Percentiles rank a stretch among this genome's conserved stretches.
Evolutionary conservation across 305 asterid genomes (phyloP).

Genomic region (Fraxinus paxiana): DNA sequence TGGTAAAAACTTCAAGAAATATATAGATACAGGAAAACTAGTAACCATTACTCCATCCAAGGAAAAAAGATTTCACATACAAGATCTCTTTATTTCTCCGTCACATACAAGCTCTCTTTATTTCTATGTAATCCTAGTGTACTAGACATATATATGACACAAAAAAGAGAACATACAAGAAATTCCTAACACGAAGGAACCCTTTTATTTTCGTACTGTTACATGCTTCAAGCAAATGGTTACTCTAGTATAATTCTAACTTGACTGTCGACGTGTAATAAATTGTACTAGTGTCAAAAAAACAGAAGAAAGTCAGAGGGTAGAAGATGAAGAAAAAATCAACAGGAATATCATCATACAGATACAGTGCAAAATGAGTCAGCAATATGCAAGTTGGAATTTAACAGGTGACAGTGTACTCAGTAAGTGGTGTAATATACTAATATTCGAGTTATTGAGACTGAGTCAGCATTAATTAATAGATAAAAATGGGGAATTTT

Average conservation of each 20-base stretch:
- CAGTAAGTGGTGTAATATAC: not conserved
- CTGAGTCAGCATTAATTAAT: not conserved
- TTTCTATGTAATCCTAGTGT: not conserved
- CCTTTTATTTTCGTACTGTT: no score
- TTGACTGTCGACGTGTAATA: not conserved
- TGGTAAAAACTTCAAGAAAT: not conserved
- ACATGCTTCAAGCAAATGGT: not conserved
- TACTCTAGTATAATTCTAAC: not conserved
- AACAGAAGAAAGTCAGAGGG: not conserved
- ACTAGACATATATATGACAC: not conserved
- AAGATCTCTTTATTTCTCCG: not conserved
- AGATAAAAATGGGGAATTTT: not conserved
- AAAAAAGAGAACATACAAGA: not conserved
- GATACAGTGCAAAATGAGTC: slow-evolving; percentile 35
- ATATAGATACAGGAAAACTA: not conserved
- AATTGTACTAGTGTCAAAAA: not conserved
- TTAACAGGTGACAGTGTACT: not conserved
- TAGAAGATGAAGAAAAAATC: not conserved
- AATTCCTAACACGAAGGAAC: not conserved
- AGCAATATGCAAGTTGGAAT: slow-evolving; percentile 13
- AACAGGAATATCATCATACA: not conserved
- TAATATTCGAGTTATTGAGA: not conserved
- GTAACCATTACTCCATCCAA: not conserved
- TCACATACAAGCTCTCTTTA: not conserved
- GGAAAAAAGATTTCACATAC: not conserved